Evolutionary conservation across 2,329 filamentous ascomycete genomes (phyloP), one percentile per base, ranked within the genome.

Genomic region (Xylariomycetidae sp.): DNA sequence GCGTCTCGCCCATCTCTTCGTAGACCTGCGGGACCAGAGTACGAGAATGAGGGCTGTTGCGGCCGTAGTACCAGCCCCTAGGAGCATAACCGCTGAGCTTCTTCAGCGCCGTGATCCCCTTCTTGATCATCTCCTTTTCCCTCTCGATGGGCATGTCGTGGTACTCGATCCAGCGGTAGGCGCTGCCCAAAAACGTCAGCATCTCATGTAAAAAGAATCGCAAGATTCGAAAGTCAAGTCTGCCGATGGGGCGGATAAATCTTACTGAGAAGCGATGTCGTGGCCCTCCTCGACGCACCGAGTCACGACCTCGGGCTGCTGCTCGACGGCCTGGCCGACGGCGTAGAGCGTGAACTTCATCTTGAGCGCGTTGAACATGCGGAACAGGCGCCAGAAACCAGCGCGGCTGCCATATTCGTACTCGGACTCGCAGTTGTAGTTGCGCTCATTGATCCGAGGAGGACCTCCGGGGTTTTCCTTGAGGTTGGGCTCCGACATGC

Each of bases 311-410:
- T 63, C 62, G 0, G 68, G 69, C 34, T 69, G 61, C 46, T 66
- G 48, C 43, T 72, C 66, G 4, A 71, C 54, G 1, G 68, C 69
- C 26, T 64, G 57, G 2, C 61, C 69, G 3, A 73, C 69, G 8
- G 66, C 69, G 40, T 72, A 71, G 5, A 72, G 54, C 0, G 69
- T 72, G 40, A 67, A 69, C 45, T 68, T 68, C 60, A 70, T 69
- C 25, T 58, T 56, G 39, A 68, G 50, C 28, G 64, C 57, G 41
- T 68, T 65, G 55, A 72, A 72, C 34, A 72, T 48, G 13, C 62
- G 54, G 47, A 72, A 68, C 2, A 72, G 51, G 3, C 69, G 56
- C 70, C 70, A 73, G 48, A 66, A 66, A 4, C 69, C 70, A 1
- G 60, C 60, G 3, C 70, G 61, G 15, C 61, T 61, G 20, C 70